Conservation (phyloP, 2,329 filamentous ascomycete species). For the Sclerotinia spermophila region DNA sequence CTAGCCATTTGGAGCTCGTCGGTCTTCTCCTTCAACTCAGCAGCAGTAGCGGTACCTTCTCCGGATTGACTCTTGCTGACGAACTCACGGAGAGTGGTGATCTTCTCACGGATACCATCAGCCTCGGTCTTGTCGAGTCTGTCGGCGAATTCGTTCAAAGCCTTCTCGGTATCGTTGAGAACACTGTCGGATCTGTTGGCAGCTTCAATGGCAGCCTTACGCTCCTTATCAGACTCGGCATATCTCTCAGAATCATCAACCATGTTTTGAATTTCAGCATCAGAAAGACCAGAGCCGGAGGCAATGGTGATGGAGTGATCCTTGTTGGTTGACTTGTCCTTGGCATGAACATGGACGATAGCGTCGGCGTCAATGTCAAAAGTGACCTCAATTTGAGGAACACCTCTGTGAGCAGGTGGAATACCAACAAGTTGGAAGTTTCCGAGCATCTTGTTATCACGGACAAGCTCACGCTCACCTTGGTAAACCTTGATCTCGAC, state of each 20-base stretch:
- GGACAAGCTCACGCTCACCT: constrained; percentile 98
- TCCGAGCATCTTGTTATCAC: constrained; percentile 96
- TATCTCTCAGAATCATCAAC: constrained; percentile 97
- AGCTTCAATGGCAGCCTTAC: constrained; percentile 90
- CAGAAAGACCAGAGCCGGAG: constrained; percentile 93
- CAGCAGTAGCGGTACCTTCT: constrained; percentile 79
- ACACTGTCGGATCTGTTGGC: constrained; percentile 97
- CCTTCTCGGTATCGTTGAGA: constrained; percentile 96
- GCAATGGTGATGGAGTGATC: constrained; percentile 99
- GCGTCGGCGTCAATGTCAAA: constrained; percentile 99
- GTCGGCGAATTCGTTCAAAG: constrained; percentile 93
- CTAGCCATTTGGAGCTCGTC: constrained; percentile 95
- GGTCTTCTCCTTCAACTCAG: constrained; percentile 97
- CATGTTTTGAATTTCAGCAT: constrained; percentile 94
- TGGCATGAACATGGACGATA: constrained; percentile 95
- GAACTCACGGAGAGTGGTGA: constrained; percentile 77
- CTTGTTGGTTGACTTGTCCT: constrained; percentile 99
- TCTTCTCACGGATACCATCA: constrained; percentile 92
- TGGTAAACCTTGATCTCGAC: constrained; percentile 99
- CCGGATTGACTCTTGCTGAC: constrained; percentile 93
- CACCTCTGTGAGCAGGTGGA: constrained; percentile 90
- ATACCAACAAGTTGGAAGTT: constrained; percentile 99
- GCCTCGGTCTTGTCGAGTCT: constrained; percentile 96
- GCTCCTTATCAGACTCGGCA: constrained; percentile 90
- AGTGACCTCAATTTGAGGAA: constrained; percentile 95